These are phyloP conservation scores for Fusarium lateritium DNA, from an alignment of 2,329 filamentous ascomycete genomes.

Conservation along the genomic window DNA sequence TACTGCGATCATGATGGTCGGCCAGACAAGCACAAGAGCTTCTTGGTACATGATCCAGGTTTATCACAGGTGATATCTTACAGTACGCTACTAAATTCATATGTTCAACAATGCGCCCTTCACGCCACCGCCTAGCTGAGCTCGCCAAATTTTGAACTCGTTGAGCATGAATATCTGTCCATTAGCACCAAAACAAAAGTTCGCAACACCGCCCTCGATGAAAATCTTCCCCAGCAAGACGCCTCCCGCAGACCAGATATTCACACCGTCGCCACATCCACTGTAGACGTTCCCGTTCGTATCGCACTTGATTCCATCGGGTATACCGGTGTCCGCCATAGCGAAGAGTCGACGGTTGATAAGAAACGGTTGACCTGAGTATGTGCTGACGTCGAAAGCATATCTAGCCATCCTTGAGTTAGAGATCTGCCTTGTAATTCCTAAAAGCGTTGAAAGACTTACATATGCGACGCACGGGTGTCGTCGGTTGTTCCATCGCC, in stretches of 20 bases:
- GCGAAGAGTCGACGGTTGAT: constrained; percentile 66
- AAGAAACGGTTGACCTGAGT: constrained; percentile 57
- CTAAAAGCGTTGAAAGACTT: not conserved
- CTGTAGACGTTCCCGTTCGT: constrained; percentile 64
- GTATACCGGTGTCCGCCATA: constrained; percentile 63
- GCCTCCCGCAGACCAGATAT: constrained; percentile 63
- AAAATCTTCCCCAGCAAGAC: constrained; percentile 62
- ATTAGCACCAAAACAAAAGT: constrained; percentile 63
- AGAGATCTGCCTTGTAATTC: rapidly evolving
- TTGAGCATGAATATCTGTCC: constrained; percentile 64
- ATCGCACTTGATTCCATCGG: constrained; percentile 64
- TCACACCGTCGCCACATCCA: constrained; percentile 64
- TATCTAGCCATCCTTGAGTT: constrained; percentile 44
- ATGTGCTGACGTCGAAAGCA: constrained; percentile 53
- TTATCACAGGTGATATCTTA: not conserved
- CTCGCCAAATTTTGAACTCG: constrained; percentile 60
- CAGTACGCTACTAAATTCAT: not conserved
- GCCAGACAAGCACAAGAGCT: not conserved
- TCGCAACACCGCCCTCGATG: constrained; percentile 59
- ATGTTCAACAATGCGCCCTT: constrained; percentile 44
- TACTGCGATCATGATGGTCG: too few species aligned
- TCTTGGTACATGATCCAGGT: not conserved
- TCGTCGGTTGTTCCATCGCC: constrained; percentile 54
- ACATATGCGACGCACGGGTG: constrained; percentile 47
- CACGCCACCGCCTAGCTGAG: constrained; percentile 34